A percentile compares a stretch with the other conserved stretches of the same genome.
phyloP scores from a whole-genome alignment of 768 basidiomycete species.

The Tulasnella sp. region DNA sequence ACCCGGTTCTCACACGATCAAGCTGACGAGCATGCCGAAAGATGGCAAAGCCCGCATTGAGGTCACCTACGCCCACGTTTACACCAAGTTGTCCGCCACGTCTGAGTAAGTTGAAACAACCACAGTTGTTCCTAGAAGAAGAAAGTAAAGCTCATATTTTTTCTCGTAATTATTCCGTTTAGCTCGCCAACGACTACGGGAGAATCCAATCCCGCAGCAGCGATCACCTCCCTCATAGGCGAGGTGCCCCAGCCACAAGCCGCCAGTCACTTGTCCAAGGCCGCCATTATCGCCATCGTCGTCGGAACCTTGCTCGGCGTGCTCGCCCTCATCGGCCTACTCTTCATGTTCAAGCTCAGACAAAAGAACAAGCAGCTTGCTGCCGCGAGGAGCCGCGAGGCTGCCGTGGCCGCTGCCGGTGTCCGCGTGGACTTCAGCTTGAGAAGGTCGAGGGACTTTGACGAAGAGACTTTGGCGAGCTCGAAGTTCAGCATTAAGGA shows the following conservation, averaged over 20 bases:
- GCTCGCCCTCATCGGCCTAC: background rate
- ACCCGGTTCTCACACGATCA: slow-evolving; percentile 2
- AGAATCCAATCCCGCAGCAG: too few species aligned
- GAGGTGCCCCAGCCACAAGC: too few species aligned
- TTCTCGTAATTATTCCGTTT: too few species aligned
- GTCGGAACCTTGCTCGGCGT: slow-evolving; percentile 16
- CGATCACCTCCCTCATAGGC: too few species aligned
- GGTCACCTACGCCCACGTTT: background rate
- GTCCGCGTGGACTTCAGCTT: background rate
- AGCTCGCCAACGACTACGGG: too few species aligned
- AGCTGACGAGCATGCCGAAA: background rate
- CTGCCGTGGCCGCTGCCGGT: background rate
- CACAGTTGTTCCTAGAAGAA: too few species aligned
- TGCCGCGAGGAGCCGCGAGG: background rate
- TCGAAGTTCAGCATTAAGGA: background rate
- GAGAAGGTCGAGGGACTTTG: slow-evolving; percentile 1
- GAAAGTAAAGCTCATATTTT: too few species aligned
- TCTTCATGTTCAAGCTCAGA: background rate
- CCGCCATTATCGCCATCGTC: background rate
- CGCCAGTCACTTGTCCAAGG: background rate
- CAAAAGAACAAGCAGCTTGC: background rate
- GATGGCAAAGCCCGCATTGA: background rate
- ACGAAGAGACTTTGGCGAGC: background rate
- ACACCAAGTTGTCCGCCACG: background rate
- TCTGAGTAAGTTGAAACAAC: background rate